Evolutionary conservation across 805 yeast genomes (phyloP).

Genomic region (Schwanniomyces polymorphus): DNA sequence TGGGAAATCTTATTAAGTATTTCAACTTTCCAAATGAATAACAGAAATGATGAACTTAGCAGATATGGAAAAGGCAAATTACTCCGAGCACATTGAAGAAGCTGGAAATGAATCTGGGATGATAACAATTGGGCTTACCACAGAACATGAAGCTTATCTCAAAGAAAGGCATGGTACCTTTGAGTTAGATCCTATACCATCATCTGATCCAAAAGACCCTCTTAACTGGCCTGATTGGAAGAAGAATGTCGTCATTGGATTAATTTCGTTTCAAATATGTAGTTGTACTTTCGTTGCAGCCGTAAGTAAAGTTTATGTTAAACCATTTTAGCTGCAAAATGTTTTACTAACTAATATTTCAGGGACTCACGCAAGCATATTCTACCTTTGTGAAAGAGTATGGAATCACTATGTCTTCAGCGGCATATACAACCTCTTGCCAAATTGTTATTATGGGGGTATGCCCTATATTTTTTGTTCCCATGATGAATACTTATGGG

Average conservation of each 20-base stretch:
- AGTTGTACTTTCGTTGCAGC: slow-evolving; percentile 17
- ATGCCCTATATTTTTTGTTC: slow-evolving; percentile 11
- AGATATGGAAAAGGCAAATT: background rate
- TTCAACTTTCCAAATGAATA: background rate
- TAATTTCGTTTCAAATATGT: slow-evolving; percentile 14
- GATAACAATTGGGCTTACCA: background rate
- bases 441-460: slow-evolving; percentile 10
- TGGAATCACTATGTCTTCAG: slow-evolving; percentile 4
- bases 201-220: slow-evolving; percentile 12
- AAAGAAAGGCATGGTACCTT: slow-evolving; percentile 11
- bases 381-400: background rate
- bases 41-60: background rate
- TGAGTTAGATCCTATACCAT: slow-evolving; percentile 14
- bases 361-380: slow-evolving; percentile 1
- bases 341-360: background rate
- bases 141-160: slow-evolving; percentile 7
- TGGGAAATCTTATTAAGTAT: background rate
- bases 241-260: slow-evolving; percentile 8
- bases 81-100: background rate
- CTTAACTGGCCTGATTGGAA: slow-evolving; percentile 15
- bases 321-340: background rate
- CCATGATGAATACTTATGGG: slow-evolving; percentile 15
- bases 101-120: background rate
- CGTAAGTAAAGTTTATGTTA: background rate
- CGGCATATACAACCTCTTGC: slow-evolving; percentile 8